These are phyloP conservation scores for Xerocomellus amylosporus DNA, from an alignment of 768 basidiomycete species.

Conservation along the genomic window DNA sequence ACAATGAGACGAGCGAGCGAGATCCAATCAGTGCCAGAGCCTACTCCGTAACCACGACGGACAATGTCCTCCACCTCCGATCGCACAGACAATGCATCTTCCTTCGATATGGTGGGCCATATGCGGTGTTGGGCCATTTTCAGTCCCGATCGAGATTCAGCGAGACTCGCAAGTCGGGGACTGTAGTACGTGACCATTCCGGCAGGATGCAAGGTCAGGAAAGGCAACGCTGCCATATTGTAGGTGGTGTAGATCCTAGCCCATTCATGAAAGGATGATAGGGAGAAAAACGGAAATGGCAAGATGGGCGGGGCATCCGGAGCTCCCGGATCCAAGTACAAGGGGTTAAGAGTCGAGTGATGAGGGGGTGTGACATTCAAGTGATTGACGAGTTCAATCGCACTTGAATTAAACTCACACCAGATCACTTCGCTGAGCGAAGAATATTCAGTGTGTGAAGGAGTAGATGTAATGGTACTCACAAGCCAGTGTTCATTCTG, in stretches of 20 bases:
- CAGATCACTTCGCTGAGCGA: constrained; percentile 4
- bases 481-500: constrained; percentile 6
- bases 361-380: constrained; percentile 4
- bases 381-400: not conserved
- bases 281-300: constrained; percentile 3
- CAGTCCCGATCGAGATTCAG: not conserved
- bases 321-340: not conserved
- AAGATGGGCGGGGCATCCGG: not conserved
- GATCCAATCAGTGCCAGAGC: constrained; percentile 1
- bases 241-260: not conserved
- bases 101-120: constrained; percentile 1
- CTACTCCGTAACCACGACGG: not conserved
- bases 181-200: constrained; percentile 6
- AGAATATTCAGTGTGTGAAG: not conserved
- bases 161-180: not conserved
- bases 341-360: not conserved
- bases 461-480: not conserved
- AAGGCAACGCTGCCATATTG: not conserved
- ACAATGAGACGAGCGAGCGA: constrained; percentile 4
- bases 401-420: constrained; percentile 6
- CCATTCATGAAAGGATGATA: constrained; percentile 6
- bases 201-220: constrained; percentile 2
- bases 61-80: constrained; percentile 2
- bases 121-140: constrained; percentile 5
- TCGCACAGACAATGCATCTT: constrained; percentile 4